These are phyloP conservation scores for Artomyces pyxidatus DNA, from an alignment of 768 basidiomycete genomes.

Conservation along the genomic window DNA sequence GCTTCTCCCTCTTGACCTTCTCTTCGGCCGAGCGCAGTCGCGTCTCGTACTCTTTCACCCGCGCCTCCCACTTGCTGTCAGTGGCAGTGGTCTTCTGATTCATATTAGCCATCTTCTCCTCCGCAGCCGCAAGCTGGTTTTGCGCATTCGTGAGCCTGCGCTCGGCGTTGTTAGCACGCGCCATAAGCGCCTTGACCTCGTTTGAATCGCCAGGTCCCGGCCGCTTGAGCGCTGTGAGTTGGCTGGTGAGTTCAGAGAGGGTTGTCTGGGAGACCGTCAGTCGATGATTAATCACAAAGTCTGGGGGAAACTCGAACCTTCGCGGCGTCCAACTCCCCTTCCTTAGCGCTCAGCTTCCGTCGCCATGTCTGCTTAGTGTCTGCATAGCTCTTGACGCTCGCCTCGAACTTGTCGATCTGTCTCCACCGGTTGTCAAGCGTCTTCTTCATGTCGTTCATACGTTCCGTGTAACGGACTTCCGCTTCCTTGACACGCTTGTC, in stretches of 20 bases:
- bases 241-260: conserved; percentile 65
- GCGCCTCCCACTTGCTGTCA: conserved; percentile 87
- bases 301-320: conserved; percentile 43
- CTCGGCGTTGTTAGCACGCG: conserved; percentile 79
- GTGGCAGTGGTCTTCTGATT: conserved; percentile 64
- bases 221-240: conserved; percentile 55
- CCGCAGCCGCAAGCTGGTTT: conserved; percentile 76
- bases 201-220: conserved; percentile 52
- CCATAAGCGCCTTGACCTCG: conserved; percentile 61
- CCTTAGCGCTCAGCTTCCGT: conserved; percentile 69
- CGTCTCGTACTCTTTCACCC: conserved; percentile 89
- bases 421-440: conserved; percentile 86
- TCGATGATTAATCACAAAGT: too few relatives aligned
- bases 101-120: conserved; percentile 73
- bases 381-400: conserved; percentile 70
- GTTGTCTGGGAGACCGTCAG: conserved; percentile 49
- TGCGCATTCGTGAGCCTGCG: conserved; percentile 78
- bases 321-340: conserved; percentile 83
- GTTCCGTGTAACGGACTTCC: conserved; percentile 65
- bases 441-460: conserved; percentile 70
- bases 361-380: conserved; percentile 82
- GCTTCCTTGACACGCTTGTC: conserved; percentile 78
- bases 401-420: conserved; percentile 90
- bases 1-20: conserved; percentile 86
- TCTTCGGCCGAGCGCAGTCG: conserved; percentile 80